Percentiles rank a stretch among this genome's conserved stretches.
Evolutionary conservation across 441 rosid genomes (phyloP).

Genomic region (Gossypium davidsonii): DNA sequence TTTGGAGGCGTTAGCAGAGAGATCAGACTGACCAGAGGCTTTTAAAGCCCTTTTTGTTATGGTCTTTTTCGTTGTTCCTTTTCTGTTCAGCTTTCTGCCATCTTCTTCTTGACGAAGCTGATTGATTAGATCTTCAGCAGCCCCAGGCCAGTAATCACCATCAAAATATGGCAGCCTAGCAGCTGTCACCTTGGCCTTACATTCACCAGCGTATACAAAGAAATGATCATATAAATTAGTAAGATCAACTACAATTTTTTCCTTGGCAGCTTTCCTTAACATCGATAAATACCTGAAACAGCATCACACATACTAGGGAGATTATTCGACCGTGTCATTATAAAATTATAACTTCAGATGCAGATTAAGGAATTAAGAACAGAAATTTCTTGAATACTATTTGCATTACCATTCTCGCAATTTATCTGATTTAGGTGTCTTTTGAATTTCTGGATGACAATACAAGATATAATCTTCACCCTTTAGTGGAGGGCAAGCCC

Average conservation of each 20-base stretch:
- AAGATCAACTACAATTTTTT: slow-evolving; percentile 79
- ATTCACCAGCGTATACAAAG: slow-evolving; percentile 77
- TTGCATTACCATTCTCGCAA: slow-evolving; percentile 85
- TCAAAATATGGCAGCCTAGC: slow-evolving; percentile 98
- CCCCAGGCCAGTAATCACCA: slow-evolving; percentile 99
- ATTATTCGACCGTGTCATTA: neutral
- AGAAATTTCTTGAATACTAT: slow-evolving; percentile 1
- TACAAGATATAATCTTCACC: slow-evolving; percentile 98
- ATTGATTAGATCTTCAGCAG: slow-evolving; percentile 93
- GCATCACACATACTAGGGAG: slow-evolving; percentile 14
- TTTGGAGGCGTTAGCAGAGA: slow-evolving; percentile 91
- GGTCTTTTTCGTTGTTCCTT: slow-evolving; percentile 77
- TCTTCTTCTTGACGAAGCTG: slow-evolving; percentile 97
- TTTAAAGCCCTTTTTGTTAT: slow-evolving; percentile 92
- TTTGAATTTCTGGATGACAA: slow-evolving; percentile 99
- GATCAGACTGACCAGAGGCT: slow-evolving; percentile 98
- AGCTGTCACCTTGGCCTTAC: slow-evolving; percentile 92
- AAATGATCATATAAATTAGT: slow-evolving; percentile 92
- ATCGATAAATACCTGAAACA: slow-evolving; percentile 77
- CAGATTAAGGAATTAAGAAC: neutral
- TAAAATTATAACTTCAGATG: neutral
- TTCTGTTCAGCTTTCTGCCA: slow-evolving; percentile 86
- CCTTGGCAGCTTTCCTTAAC: slow-evolving; percentile 84
- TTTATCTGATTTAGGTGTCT: slow-evolving; percentile 98
- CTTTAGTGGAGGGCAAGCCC: slow-evolving; percentile 99